A percentile compares a stretch with the other conserved stretches of the same genome.
Evolutionary conservation across 495 filamentous ascomycete species (phyloP).

Genomic region (Penicillium pulvis): DNA sequence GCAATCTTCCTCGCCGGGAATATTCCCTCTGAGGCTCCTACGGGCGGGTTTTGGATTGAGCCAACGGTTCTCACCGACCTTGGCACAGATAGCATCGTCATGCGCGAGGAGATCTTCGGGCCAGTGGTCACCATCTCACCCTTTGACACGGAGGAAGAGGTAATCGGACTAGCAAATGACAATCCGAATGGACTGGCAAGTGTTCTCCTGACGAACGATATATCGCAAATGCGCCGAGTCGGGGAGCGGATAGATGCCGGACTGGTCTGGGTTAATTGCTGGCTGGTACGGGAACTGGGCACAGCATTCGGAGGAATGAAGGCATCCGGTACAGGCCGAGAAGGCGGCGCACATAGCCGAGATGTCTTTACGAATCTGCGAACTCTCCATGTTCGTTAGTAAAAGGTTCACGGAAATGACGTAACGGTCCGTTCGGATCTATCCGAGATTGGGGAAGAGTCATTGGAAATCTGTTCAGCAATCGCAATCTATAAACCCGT

Average conservation of each 20-base stretch:
- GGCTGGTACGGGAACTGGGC: conserved; percentile 20
- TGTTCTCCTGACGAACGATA: conserved; percentile 20
- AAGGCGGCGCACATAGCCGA: conserved; percentile 21
- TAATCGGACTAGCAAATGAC: conserved; percentile 51
- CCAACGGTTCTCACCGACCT: conserved; percentile 48
- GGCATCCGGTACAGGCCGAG: conserved; percentile 20
- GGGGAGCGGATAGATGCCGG: conserved; percentile 23
- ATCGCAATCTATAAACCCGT: not conserved
- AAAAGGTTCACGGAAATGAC: not conserved
- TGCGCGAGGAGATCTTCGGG: conserved; percentile 56
- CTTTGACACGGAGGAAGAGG: conserved; percentile 59
- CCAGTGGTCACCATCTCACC: conserved; percentile 50
- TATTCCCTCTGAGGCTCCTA: conserved; percentile 9
- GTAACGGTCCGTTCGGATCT: conserved; percentile 10
- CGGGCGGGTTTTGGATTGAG: conserved; percentile 43
- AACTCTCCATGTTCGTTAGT: conserved; percentile 21
- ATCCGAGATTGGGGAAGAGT: conserved; percentile 5
- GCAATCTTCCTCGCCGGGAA: conserved; percentile 15
- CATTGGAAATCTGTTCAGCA: not conserved
- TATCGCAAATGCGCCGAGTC: conserved; percentile 17
- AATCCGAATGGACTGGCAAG: conserved; percentile 42
- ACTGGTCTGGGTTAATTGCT: conserved; percentile 26
- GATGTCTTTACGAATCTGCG: conserved; percentile 25
- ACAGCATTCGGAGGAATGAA: conserved; percentile 28
- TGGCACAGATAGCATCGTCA: conserved; percentile 22